phyloP scores from a whole-genome alignment of 148 eudicot genomes.

The Chenopodium quinoa region DNA sequence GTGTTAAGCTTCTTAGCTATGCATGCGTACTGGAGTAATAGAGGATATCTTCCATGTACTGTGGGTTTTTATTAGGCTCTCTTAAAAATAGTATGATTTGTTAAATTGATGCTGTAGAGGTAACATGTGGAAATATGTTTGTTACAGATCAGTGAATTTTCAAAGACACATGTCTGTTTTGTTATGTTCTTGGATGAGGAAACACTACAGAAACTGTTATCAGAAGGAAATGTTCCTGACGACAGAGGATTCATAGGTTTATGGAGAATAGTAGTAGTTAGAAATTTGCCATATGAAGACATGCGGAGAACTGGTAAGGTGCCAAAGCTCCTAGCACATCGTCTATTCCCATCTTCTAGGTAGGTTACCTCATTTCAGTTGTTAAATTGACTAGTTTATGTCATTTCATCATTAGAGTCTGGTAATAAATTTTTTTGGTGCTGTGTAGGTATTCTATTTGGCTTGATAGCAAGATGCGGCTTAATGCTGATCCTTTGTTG shows the following conservation, averaged over 20 bases:
- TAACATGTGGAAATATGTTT: conserved; percentile 20
- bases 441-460: conserved; percentile 84
- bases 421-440: conserved; percentile 7
- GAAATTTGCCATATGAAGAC: conserved; percentile 78
- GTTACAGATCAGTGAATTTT: conserved; percentile 87
- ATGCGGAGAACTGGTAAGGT: conserved; percentile 97
- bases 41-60: neutral
- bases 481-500: conserved; percentile 76
- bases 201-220: conserved; percentile 56
- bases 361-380: conserved; percentile 28
- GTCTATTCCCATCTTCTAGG: conserved; percentile 94
- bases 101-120: neutral
- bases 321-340: conserved; percentile 95
- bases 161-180: conserved; percentile 86
- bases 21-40: neutral
- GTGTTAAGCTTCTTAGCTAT: neutral
- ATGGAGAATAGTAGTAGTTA: conserved; percentile 81
- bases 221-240: conserved; percentile 77
- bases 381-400: neutral
- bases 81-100: neutral
- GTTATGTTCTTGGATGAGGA: conserved; percentile 93
- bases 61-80: neutral
- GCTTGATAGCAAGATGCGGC: conserved; percentile 97
- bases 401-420: neutral
- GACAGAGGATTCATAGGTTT: conserved; percentile 74